Evolutionary conservation across 1,284 basidiomycete genomes (phyloP).

Genomic region (Ganoderma sinense): DNA sequence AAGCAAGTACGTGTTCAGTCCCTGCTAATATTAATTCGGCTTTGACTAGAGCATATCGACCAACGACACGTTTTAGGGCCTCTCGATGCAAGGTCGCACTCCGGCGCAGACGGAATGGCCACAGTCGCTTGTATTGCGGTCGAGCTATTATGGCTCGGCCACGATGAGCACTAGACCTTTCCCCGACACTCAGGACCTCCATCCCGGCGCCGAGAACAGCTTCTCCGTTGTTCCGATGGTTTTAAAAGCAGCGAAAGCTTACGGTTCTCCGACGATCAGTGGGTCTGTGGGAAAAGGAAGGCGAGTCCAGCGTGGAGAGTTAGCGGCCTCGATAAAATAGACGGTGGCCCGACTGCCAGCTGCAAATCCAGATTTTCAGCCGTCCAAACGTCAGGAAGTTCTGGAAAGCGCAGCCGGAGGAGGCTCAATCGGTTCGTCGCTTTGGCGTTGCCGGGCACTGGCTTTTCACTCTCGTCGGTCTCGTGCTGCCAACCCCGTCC

Average conservation of each 20-base stretch:
- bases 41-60: not conserved
- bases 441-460: not conserved
- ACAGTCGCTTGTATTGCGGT: not conserved
- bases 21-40: not conserved
- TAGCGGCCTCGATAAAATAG: not conserved
- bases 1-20: not conserved
- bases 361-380: not conserved
- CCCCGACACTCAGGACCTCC: not conserved
- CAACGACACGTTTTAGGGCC: not conserved
- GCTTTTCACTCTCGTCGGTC: not conserved
- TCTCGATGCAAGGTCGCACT: not conserved
- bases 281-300: not conserved
- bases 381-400: not conserved
- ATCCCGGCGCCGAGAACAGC: not conserved
- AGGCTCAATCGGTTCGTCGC: not conserved
- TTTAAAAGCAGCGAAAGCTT: not conserved
- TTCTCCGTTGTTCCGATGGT: not conserved
- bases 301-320: not conserved
- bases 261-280: not conserved
- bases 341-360: not conserved
- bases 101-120: not conserved
- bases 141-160: not conserved
- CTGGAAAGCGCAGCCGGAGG: not conserved
- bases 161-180: not conserved
- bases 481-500: not conserved